These are phyloP conservation scores for Trametopsis cervina DNA, from an alignment of 768 basidiomycete species.

Conservation along the genomic window DNA sequence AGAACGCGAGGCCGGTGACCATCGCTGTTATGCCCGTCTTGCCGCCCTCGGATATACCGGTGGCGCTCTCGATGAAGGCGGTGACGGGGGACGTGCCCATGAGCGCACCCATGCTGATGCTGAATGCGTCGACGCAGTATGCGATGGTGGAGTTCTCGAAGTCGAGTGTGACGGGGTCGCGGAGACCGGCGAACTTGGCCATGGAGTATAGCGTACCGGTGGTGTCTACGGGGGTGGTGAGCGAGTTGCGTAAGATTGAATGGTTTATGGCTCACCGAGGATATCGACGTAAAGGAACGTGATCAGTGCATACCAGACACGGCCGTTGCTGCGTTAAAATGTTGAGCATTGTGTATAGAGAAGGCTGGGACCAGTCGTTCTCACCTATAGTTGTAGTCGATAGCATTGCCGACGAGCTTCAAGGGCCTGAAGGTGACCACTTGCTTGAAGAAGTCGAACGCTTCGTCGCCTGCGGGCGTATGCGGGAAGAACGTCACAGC, in stretches of 20 bases:
- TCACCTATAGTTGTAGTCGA: conserved; percentile 33
- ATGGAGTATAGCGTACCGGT: conserved; percentile 81
- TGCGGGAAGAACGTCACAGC: conserved; percentile 79
- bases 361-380: background rate
- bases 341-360: background rate
- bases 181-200: conserved; percentile 87
- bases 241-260: background rate
- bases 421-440: conserved; percentile 72
- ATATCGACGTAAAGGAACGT: conserved; percentile 91
- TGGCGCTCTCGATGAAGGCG: conserved; percentile 77
- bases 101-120: conserved; percentile 74
- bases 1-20: conserved; percentile 66
- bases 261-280: conserved; percentile 42
- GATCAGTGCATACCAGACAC: conserved; percentile 81
- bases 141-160: conserved; percentile 81
- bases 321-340: conserved; percentile 42
- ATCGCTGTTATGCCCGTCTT: conserved; percentile 82
- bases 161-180: conserved; percentile 77
- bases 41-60: conserved; percentile 81
- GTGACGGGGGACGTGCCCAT: conserved; percentile 79
- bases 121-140: conserved; percentile 79
- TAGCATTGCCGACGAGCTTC: conserved; percentile 52
- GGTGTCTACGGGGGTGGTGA: conserved; percentile 23
- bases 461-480: conserved; percentile 54
- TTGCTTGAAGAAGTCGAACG: conserved; percentile 82